Percentiles rank a stretch among this genome's conserved stretches.
phyloP scores from a whole-genome alignment of 1,284 basidiomycete genomes.

The Sphagnurus paluster region DNA sequence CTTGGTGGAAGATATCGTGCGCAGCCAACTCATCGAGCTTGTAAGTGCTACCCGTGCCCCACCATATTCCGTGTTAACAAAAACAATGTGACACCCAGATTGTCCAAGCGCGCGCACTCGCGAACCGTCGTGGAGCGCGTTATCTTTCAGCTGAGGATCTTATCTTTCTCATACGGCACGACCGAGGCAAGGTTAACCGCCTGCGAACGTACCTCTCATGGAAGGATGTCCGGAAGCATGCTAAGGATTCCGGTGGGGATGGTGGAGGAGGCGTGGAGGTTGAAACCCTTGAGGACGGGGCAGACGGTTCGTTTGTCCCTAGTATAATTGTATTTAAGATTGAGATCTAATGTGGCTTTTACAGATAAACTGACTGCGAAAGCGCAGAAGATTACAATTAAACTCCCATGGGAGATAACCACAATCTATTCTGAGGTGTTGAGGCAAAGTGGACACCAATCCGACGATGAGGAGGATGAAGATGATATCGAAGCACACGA shows the following conservation, averaged over 20 bases:
- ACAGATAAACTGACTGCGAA: slow-evolving; percentile 81
- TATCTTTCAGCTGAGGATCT: slow-evolving; percentile 92
- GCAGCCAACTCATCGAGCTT: slow-evolving; percentile 90
- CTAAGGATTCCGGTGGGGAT: slow-evolving; percentile 84
- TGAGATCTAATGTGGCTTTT: slow-evolving; percentile 4
- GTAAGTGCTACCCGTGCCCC: slow-evolving; percentile 42
- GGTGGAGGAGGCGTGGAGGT: slow-evolving; percentile 81
- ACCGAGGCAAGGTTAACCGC: slow-evolving; percentile 92
- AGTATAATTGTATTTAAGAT: too few relatives aligned
- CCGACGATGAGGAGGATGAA: slow-evolving; percentile 93
- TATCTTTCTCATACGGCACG: slow-evolving; percentile 95
- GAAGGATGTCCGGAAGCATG: slow-evolving; percentile 97
- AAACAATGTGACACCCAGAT: slow-evolving; percentile 59
- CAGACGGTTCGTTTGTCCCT: slow-evolving; percentile 68
- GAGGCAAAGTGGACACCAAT: slow-evolving; percentile 67
- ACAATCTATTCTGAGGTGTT: slow-evolving; percentile 90
- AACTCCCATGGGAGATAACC: slow-evolving; percentile 94
- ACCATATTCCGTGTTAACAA: background rate
- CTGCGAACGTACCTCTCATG: slow-evolving; percentile 94
- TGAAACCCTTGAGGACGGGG: slow-evolving; percentile 75
- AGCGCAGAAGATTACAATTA: slow-evolving; percentile 92
- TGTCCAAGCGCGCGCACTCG: slow-evolving; percentile 84
- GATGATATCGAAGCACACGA: slow-evolving; percentile 96
- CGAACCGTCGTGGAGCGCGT: slow-evolving; percentile 80
- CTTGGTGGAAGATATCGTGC: slow-evolving; percentile 95